Conservation (phyloP, 2,329 filamentous ascomycete species). For the Aspergillus sp. region DNA sequence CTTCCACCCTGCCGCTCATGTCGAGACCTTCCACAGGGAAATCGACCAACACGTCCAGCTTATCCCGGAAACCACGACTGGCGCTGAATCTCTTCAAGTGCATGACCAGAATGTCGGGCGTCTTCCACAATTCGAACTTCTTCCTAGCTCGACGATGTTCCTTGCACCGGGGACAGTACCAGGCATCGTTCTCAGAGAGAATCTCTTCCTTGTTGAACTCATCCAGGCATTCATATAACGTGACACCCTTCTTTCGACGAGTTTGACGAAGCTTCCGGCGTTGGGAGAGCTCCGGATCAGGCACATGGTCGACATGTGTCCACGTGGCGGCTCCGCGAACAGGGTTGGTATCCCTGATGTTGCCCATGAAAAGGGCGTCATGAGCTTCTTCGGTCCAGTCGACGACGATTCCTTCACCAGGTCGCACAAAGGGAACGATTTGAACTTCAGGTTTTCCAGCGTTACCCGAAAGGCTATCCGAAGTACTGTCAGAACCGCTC, state of each 20-base stretch:
- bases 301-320: conserved; percentile 51
- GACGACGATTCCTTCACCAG: conserved; percentile 81
- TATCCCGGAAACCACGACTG: conserved; percentile 77
- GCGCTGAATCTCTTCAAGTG: conserved; percentile 96
- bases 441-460: conserved; percentile 28
- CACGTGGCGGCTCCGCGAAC: conserved; percentile 62
- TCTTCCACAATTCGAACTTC: conserved; percentile 96
- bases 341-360: conserved; percentile 45
- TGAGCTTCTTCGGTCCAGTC: conserved; percentile 76
- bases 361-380: conserved; percentile 64
- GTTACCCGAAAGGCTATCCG: conserved; percentile 11
- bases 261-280: conserved; percentile 62
- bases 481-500: conserved; percentile 28
- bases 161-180: conserved; percentile 97
- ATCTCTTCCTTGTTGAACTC: conserved; percentile 95
- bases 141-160: conserved; percentile 90
- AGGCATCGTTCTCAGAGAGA: conserved; percentile 90
- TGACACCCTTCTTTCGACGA: conserved; percentile 73
- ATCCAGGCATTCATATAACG: conserved; percentile 84
- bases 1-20: conserved; percentile 73
- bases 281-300: conserved; percentile 63
- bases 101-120: conserved; percentile 89
- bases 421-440: conserved; percentile 67
- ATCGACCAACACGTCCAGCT: conserved; percentile 86
- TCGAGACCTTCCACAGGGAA: conserved; percentile 89